Conservation (phyloP, 2,329 filamentous ascomycete species). For the Pseudopyrenochaeta lycopersici region DNA sequence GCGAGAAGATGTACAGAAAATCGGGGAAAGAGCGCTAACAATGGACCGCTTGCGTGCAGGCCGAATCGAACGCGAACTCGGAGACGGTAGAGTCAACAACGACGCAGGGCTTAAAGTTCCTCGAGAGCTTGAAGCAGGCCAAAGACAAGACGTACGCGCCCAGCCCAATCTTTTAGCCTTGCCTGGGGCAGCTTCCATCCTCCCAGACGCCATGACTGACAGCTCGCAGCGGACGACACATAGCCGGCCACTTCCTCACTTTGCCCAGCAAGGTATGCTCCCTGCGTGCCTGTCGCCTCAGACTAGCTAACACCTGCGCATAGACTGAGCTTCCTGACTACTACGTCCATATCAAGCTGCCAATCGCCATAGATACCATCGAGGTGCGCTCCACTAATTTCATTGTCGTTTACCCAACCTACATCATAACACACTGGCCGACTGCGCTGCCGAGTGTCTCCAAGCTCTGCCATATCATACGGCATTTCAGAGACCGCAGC, state of each 20-base stretch:
- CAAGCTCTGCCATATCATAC: background rate
- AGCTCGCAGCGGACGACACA: conserved; percentile 67
- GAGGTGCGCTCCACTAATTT: conserved; percentile 59
- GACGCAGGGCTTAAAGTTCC: conserved; percentile 74
- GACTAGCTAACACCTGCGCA: conserved; percentile 24
- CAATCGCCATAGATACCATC: conserved; percentile 79
- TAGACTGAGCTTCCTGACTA: conserved; percentile 74
- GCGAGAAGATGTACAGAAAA: background rate
- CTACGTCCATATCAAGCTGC: conserved; percentile 78
- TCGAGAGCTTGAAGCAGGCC: conserved; percentile 78
- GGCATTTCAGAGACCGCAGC: background rate
- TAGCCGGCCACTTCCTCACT: conserved; percentile 78
- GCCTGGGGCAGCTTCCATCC: conserved; percentile 4
- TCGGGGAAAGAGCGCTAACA: conserved; percentile 32
- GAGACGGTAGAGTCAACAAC: conserved; percentile 76
- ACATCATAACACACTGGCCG: background rate
- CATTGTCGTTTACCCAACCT: background rate
- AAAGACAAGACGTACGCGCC: conserved; percentile 79
- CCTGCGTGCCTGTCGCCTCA: conserved; percentile 10
- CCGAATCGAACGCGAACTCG: conserved; percentile 30
- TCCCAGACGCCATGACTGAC: conserved; percentile 28
- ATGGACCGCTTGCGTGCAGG: conserved; percentile 35
- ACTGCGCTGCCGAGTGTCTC: background rate
- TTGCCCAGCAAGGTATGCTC: conserved; percentile 66
- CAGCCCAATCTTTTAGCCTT: conserved; percentile 6